Conservation (phyloP, 108 stramenopile species). For the Mediolabrus comicus region DNA sequence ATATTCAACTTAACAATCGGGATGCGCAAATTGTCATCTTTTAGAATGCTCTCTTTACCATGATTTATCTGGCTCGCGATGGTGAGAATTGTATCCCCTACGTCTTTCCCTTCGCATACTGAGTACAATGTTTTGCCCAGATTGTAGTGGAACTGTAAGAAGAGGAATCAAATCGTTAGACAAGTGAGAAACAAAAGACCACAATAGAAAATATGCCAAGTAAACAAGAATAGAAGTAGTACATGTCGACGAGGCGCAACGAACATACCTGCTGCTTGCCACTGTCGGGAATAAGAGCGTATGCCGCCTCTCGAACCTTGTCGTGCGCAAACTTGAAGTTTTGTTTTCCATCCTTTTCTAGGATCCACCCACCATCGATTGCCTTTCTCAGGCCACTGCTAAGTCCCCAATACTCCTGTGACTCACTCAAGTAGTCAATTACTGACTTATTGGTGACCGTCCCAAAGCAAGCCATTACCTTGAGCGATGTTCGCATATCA, state of each 20-base stretch:
- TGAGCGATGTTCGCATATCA: constrained; percentile 2
- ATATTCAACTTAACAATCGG: constrained; percentile 15
- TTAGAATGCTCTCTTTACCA: neutral
- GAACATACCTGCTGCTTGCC: constrained; percentile 6
- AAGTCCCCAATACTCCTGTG: neutral
- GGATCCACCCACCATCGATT: neutral
- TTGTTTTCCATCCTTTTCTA: neutral
- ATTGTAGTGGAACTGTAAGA: too few relatives aligned
- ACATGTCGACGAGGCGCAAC: too few relatives aligned
- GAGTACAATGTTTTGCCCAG: too few relatives aligned
- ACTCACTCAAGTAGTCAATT: neutral
- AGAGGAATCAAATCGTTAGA: too few relatives aligned
- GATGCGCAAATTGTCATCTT: neutral
- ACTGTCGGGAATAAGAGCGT: constrained; percentile 41
- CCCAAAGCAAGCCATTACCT: constrained; percentile 21
- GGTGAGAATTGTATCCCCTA: neutral
- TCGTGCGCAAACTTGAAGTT: constrained; percentile 49
- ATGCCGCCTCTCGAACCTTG: constrained; percentile 53
- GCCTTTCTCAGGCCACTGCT: neutral
- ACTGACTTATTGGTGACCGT: neutral
- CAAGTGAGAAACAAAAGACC: too few relatives aligned
- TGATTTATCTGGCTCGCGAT: neutral
- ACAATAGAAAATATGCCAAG: too few relatives aligned
- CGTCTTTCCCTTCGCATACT: neutral
- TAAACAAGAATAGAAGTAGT: too few relatives aligned